Evolutionary conservation across 805 yeast genomes (phyloP).

Genomic region (Candida quercuum): DNA sequence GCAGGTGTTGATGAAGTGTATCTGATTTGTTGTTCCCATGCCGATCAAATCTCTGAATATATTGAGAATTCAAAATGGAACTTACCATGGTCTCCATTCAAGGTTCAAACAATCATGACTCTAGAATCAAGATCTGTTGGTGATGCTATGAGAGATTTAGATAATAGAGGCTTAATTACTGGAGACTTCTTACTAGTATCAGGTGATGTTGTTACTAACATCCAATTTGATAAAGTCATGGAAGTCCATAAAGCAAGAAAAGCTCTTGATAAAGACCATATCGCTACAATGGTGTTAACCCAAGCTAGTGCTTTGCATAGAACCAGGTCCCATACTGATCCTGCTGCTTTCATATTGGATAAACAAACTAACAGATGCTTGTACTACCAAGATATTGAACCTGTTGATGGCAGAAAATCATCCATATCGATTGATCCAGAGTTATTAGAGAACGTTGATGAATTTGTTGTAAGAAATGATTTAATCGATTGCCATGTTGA

Average conservation of each 20-base stretch:
- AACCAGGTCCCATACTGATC: constrained; percentile 73
- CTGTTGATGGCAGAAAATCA: constrained; percentile 36
- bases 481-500: constrained; percentile 95
- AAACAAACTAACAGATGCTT: constrained; percentile 69
- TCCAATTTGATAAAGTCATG: constrained; percentile 71
- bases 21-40: constrained; percentile 85
- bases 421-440: constrained; percentile 76
- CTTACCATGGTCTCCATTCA: constrained; percentile 69
- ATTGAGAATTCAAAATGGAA: constrained; percentile 72
- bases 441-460: constrained; percentile 65
- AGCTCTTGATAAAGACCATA: constrained; percentile 78
- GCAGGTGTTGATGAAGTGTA: constrained; percentile 89
- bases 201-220: constrained; percentile 94
- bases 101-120: constrained; percentile 71
- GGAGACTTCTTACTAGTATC: constrained; percentile 87
- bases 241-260: constrained; percentile 69
- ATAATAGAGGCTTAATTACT: constrained; percentile 80
- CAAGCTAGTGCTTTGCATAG: constrained; percentile 82
- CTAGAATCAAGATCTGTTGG: constrained; percentile 90
- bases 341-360: constrained; percentile 82
- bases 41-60: constrained; percentile 80
- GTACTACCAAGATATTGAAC: constrained; percentile 75
- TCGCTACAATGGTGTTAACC: constrained; percentile 88
- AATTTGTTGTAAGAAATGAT: constrained; percentile 81
- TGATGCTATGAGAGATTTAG: constrained; percentile 95